These are phyloP conservation scores for Cinchona pubescens DNA, from an alignment of 257 asterid species.

Conservation along the genomic window DNA sequence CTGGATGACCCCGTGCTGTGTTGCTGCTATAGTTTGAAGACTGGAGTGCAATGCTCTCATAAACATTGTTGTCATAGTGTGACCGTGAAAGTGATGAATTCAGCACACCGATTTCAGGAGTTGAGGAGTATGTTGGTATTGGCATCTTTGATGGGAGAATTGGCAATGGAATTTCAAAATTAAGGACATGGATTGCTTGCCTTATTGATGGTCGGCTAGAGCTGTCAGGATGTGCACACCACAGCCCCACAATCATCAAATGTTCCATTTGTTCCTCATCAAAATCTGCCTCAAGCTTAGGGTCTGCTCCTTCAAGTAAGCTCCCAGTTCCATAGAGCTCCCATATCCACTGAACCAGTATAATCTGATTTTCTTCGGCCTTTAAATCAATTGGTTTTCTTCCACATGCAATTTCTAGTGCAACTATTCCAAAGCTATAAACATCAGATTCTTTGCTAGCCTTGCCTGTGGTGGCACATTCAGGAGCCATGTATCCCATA, in stretches of 20 bases:
- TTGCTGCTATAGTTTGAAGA: not conserved
- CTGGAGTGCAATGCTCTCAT: not conserved
- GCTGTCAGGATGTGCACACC: slow-evolving; percentile 38
- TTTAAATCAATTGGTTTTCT: slow-evolving; percentile 27
- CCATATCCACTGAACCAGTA: slow-evolving; percentile 36
- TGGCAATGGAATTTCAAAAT: slow-evolving; percentile 13
- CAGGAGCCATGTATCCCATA: slow-evolving; percentile 47
- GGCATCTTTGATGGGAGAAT: slow-evolving; percentile 14
- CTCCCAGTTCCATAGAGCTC: slow-evolving; percentile 18
- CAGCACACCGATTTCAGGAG: not conserved
- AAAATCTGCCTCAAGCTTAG: slow-evolving; percentile 8
- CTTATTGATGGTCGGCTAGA: slow-evolving; percentile 21
- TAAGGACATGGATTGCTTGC: slow-evolving; percentile 19
- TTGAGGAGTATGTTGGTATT: not conserved
- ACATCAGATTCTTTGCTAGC: slow-evolving; percentile 44
- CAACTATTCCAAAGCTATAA: slow-evolving; percentile 33
- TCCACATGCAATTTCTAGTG: slow-evolving; percentile 35
- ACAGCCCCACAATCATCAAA: slow-evolving; percentile 33
- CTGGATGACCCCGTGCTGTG: not conserved
- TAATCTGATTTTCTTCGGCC: slow-evolving; percentile 10
- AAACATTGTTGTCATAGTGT: not conserved
- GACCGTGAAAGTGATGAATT: too few species aligned
- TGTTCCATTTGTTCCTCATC: slow-evolving; percentile 15
- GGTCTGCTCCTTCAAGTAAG: slow-evolving; percentile 8
- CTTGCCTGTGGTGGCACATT: slow-evolving; percentile 31